Conservation (phyloP, 768 basidiomycete genomes). For the Melanogaster broomeanus region DNA sequence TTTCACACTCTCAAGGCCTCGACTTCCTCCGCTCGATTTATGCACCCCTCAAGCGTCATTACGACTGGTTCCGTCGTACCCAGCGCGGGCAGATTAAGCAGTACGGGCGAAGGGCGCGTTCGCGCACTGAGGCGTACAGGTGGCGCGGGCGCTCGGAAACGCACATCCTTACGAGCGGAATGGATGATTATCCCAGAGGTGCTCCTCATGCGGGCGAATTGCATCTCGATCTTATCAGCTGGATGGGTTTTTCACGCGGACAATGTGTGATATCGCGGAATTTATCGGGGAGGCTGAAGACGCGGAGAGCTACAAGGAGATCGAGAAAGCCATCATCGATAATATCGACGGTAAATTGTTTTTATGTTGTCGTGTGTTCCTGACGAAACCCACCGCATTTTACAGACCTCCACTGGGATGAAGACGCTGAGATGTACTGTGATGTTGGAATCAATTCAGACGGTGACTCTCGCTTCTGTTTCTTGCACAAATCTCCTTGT, state of each 20-base stretch:
- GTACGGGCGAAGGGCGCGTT: slow-evolving; percentile 81
- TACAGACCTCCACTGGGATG: slow-evolving; percentile 90
- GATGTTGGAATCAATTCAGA: slow-evolving; percentile 84
- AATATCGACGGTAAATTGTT: slow-evolving; percentile 76
- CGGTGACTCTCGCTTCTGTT: slow-evolving; percentile 45
- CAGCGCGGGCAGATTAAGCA: slow-evolving; percentile 94
- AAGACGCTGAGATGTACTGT: slow-evolving; percentile 90
- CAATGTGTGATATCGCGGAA: slow-evolving; percentile 88
- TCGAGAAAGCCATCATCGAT: slow-evolving; percentile 76
- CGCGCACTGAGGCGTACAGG: slow-evolving; percentile 87
- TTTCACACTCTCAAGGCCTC: slow-evolving; percentile 61
- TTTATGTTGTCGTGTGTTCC: neutral
- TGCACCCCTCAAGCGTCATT: slow-evolving; percentile 81
- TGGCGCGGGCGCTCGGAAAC: slow-evolving; percentile 89
- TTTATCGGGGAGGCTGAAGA: slow-evolving; percentile 90
- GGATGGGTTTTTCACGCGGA: slow-evolving; percentile 97
- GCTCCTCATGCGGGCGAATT: slow-evolving; percentile 89
- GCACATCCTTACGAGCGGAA: slow-evolving; percentile 90
- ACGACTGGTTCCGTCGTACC: slow-evolving; percentile 94
- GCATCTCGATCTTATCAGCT: slow-evolving; percentile 90
- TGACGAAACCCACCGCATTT: slow-evolving; percentile 2
- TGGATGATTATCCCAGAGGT: slow-evolving; percentile 96
- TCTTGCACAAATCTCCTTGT: neutral
- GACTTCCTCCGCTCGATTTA: slow-evolving; percentile 82
- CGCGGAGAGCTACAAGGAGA: slow-evolving; percentile 68